Base-by-base conservation (phyloP, 805 yeast genomes). In the Wickerhamiella alocasiicola region DNA sequence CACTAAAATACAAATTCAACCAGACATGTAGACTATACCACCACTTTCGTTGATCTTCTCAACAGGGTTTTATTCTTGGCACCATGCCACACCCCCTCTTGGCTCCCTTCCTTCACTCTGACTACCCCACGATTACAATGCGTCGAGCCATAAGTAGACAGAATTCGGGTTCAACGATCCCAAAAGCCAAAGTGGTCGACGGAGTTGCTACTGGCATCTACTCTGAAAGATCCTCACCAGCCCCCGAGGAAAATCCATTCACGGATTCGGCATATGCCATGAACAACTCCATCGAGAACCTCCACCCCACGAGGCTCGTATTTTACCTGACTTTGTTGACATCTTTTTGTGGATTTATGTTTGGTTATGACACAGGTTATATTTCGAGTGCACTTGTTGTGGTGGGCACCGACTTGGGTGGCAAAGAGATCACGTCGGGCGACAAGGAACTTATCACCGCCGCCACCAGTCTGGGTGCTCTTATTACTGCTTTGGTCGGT, bases 331-430 rank as follows among this genome's bases (percentile, higher is more conserved):
- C 94, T 0, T 65, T 77, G 38, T 47, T 57, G 19, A 76, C 95
- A 0, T 85, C 95, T 6, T 78, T 88, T 47, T 85, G 95, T 0
- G 97, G 97, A 1, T 84, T 87, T 62, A 75, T 88, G 84, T 88
- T 88, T 62, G 98, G 98, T 50, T 88, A 88, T 56, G 98, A 88
- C 60, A 88, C 97, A 1, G 97, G 97, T 50, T 88, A 88, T 61
- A 87, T 88, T 31, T 88, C 97, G 3, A 78, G 93, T 15, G 96
- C 96, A 0, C 67, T 88, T 52, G 94, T 87, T 16, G 75, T 85
- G 27, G 76, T 88, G 36, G 85, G 87, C 9, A 72, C 75, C 4
- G 94, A 82, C 56, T 70, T 88, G 46, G 26, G 26, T 23, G 63
- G 68, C 32, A 67, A 68, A 43, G 52, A 57, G 0, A 66, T 87